These are phyloP conservation scores for Stephanodiscus minutulus DNA, from an alignment of 108 stramenopile species.

Conservation along the genomic window DNA sequence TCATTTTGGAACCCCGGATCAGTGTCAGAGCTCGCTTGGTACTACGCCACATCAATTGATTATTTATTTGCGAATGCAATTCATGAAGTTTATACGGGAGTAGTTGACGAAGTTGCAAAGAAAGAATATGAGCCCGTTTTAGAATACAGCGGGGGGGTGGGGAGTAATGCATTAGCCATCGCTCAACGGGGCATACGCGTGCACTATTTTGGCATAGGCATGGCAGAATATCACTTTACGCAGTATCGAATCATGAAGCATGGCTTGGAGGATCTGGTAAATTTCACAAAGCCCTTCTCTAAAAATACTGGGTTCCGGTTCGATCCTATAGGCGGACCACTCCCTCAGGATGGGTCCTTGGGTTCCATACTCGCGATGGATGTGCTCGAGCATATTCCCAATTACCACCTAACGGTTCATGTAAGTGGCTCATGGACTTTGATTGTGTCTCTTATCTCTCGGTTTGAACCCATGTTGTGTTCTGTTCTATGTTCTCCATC, in stretches of 20 bases:
- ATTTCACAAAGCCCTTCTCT: conserved; percentile 8
- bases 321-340: conserved; percentile 18
- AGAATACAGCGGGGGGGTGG: conserved; percentile 11
- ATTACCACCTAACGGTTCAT: conserved; percentile 12
- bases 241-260: conserved; percentile 3
- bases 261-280: conserved; percentile 7
- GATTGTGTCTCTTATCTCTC: no score
- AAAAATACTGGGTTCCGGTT: conserved; percentile 1
- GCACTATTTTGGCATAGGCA: conserved; percentile 13
- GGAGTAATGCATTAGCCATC: background rate
- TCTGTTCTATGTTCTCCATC: no score
- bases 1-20: conserved; percentile 7
- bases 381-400: conserved; percentile 27
- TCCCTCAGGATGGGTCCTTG: conserved; percentile 19
- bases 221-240: conserved; percentile 11
- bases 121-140: conserved; percentile 13
- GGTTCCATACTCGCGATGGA: conserved; percentile 21
- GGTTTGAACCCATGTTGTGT: no score
- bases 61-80: conserved; percentile 16
- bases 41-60: conserved; percentile 10
- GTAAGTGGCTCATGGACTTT: no score
- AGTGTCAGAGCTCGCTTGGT: conserved; percentile 11
- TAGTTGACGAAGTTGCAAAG: background rate
- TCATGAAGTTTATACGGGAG: background rate
- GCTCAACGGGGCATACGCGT: background rate